These are phyloP conservation scores for Hibiscus tridactylites DNA, from an alignment of 345 rosid genomes.

Conservation along the genomic window DNA sequence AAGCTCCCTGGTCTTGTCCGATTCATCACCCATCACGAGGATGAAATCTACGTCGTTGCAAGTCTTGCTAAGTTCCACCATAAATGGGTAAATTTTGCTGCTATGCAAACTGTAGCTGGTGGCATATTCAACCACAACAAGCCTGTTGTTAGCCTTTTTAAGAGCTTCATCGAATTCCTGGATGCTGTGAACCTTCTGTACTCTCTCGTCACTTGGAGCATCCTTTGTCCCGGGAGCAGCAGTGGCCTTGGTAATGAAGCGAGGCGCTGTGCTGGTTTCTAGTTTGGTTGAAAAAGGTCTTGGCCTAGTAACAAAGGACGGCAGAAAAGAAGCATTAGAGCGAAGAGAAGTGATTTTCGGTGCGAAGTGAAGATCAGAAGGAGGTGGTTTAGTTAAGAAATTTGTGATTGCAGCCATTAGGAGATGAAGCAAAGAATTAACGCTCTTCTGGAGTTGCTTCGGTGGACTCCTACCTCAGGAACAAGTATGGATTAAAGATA, in stretches of 20 bases:
- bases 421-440: neutral
- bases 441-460: neutral
- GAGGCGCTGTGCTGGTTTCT: neutral
- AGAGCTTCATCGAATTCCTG: slow-evolving; percentile 77
- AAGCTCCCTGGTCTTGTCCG: slow-evolving; percentile 61
- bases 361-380: slow-evolving; percentile 17
- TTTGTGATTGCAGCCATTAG: slow-evolving; percentile 49
- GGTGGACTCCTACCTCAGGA: slow-evolving; percentile 5
- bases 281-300: neutral
- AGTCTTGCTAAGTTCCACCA: slow-evolving; percentile 74
- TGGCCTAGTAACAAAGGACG: slow-evolving; percentile 6
- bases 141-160: slow-evolving; percentile 46
- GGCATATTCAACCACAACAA: slow-evolving; percentile 78
- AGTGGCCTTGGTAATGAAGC: slow-evolving; percentile 28
- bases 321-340: slow-evolving; percentile 16
- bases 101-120: slow-evolving; percentile 44
- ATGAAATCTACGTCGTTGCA: slow-evolving; percentile 79
- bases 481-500: neutral
- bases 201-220: slow-evolving; percentile 43
- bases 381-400: slow-evolving; percentile 41
- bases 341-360: slow-evolving; percentile 14
- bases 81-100: slow-evolving; percentile 66
- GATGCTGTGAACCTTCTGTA: slow-evolving; percentile 52
- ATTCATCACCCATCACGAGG: slow-evolving; percentile 82
- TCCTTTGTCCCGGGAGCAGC: slow-evolving; percentile 40